These are phyloP conservation scores for Metschnikowia bowlesiae DNA, from an alignment of 805 yeast genomes.

Conservation along the genomic window DNA sequence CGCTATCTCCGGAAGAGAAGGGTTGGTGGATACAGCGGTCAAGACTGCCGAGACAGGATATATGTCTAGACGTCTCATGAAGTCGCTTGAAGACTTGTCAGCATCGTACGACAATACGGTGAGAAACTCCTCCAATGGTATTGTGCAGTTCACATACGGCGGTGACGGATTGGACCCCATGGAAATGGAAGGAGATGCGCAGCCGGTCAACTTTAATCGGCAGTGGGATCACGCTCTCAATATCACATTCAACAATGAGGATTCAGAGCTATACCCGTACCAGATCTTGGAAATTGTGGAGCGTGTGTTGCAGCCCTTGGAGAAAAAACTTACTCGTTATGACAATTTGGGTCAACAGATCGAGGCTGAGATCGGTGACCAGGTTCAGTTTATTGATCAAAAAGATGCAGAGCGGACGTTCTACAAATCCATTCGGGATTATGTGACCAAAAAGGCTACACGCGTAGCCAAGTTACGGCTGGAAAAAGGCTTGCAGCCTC, in stretches of 20 bases:
- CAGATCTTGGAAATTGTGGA: slow-evolving; percentile 57
- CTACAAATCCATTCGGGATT: slow-evolving; percentile 69
- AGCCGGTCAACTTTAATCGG: slow-evolving; percentile 87
- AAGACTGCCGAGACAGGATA: slow-evolving; percentile 99
- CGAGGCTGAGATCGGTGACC: slow-evolving; percentile 39
- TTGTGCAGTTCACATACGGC: slow-evolving; percentile 96
- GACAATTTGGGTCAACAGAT: slow-evolving; percentile 68
- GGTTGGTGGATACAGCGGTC: slow-evolving; percentile 98
- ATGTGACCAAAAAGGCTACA: slow-evolving; percentile 52
- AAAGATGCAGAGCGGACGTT: slow-evolving; percentile 83
- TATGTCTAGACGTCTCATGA: slow-evolving; percentile 97
- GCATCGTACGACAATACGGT: slow-evolving; percentile 92
- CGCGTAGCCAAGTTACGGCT: slow-evolving; percentile 55
- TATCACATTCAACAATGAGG: slow-evolving; percentile 57
- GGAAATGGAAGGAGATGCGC: slow-evolving; percentile 99
- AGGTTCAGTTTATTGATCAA: slow-evolving; percentile 71
- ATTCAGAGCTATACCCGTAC: slow-evolving; percentile 61
- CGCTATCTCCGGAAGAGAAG: slow-evolving; percentile 99
- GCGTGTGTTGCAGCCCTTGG: slow-evolving; percentile 56
- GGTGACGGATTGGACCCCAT: slow-evolving; percentile 98
- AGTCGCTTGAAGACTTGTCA: slow-evolving; percentile 92
- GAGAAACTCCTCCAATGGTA: slow-evolving; percentile 91
- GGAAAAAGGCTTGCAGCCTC: slow-evolving; percentile 45
- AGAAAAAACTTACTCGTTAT: slow-evolving; percentile 52
- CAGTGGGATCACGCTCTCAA: slow-evolving; percentile 92